Evolutionary conservation across 768 basidiomycete species (phyloP).

Genomic region (Boletus rubroflammeus): DNA sequence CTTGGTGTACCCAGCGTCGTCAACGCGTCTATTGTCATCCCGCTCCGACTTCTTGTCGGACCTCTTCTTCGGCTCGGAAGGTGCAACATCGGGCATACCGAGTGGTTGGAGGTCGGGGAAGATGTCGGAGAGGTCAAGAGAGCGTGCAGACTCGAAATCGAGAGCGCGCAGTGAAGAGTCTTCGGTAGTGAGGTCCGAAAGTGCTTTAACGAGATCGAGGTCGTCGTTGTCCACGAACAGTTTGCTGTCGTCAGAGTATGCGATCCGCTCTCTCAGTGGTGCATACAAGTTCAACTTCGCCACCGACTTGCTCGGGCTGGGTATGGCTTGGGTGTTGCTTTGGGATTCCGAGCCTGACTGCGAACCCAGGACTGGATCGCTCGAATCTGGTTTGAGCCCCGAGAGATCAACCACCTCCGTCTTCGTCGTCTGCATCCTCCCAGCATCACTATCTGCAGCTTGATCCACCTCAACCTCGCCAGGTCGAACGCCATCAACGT

Average conservation of each 20-base stretch:
- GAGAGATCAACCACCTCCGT: constrained; percentile 22
- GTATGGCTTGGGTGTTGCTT: constrained; percentile 12
- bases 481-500: constrained; percentile 28
- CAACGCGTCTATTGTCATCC: constrained; percentile 70
- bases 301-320: constrained; percentile 36
- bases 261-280: constrained; percentile 58
- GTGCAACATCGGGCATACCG: constrained; percentile 46
- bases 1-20: constrained; percentile 76
- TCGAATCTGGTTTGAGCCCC: constrained; percentile 55
- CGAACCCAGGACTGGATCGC: constrained; percentile 48
- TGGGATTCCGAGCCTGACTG: constrained; percentile 39
- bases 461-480: constrained; percentile 29
- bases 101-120: constrained; percentile 82
- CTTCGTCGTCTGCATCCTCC: constrained; percentile 25
- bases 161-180: constrained; percentile 13
- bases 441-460: neutral
- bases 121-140: constrained; percentile 57
- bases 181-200: constrained; percentile 38
- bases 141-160: constrained; percentile 26
- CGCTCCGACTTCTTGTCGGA: constrained; percentile 53
- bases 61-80: constrained; percentile 44
- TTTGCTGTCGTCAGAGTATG: constrained; percentile 38
- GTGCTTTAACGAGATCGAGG: constrained; percentile 48
- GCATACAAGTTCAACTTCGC: constrained; percentile 46
- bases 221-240: constrained; percentile 55